Base-by-base conservation (phyloP, 75 land plant genomes). In the Adiantum capillusveneris region DNA sequence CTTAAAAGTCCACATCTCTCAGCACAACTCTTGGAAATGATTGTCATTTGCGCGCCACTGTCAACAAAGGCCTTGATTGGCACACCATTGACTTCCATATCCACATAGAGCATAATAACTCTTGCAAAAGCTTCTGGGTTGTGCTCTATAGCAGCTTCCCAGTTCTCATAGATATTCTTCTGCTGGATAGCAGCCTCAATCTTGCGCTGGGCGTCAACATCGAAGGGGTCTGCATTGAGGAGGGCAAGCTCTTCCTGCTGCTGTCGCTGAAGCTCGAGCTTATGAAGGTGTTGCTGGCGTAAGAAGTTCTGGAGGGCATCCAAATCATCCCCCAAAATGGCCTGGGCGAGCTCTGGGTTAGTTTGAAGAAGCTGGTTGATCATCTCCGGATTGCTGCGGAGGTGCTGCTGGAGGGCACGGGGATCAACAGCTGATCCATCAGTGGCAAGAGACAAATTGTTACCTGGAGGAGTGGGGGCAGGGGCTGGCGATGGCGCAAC, bases 31-130 rank as follows among this genome's bases (percentile, higher is more conserved):
- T 81, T 93, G 30, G 98, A 93, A 63, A 93, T 93, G 25, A 93
- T 93, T 42, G 98, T 93, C 50, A 79, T 83, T 59, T 93, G 98
- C 25, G 98, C 98, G 51, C 98, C 98, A 82, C 98, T 93, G 63
- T 93, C 98, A 31, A 93, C 89, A 85, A 93, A 93, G 36, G 98
- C 98, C 90, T 94, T 94, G 43, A 94, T 56, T 44, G 98, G 96
- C 43, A 83, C 77, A 28, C 87, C 90, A 74, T 94, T 94, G 43
- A 94, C 98, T 74, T 94, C 98, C 96, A 94, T 94, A 58, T 94
- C 98, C 41, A 94, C 98, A 68, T 94, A 94, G 24, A 94, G 74
- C 98, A 94, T 94, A 25, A 93, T 83, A 83, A 94, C 98, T 39
- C 87, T 74, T 19, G 88, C 98, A 80, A 94, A 94, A 45, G 81